A percentile compares a stretch with the other conserved stretches of the same genome.
These are phyloP conservation scores for Yamadazyma ubonensis DNA, from an alignment of 805 yeast species.

Conservation along the genomic window DNA sequence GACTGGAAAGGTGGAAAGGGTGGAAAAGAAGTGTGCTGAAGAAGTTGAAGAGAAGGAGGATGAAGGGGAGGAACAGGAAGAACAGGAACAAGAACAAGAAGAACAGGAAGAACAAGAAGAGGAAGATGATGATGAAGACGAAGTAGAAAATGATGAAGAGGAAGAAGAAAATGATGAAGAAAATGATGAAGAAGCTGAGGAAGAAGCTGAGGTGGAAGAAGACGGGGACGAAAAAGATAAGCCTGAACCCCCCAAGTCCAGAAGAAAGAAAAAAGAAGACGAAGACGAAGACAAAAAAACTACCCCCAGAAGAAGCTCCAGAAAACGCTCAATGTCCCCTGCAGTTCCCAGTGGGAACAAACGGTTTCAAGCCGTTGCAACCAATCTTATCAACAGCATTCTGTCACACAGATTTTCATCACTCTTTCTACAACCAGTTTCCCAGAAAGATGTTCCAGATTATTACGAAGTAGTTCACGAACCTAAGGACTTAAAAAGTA, in stretches of 20 bases:
- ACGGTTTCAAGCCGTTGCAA: slow-evolving; percentile 60
- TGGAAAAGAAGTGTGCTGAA: slow-evolving; percentile 9
- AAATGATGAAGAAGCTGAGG: slow-evolving; percentile 9
- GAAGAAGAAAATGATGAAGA: slow-evolving; percentile 14
- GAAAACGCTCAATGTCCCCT: slow-evolving; percentile 20
- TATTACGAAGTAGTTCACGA: slow-evolving; percentile 59
- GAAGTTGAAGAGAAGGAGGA: slow-evolving; percentile 3
- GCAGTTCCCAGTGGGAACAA: slow-evolving; percentile 35
- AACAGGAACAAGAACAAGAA: slow-evolving; percentile 9
- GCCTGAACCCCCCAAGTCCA: not conserved
- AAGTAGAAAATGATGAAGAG: slow-evolving; percentile 13
- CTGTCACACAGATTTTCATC: slow-evolving; percentile 72
- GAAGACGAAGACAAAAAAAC: slow-evolving; percentile 7
- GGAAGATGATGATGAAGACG: slow-evolving; percentile 13
- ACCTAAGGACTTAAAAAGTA: slow-evolving; percentile 69
- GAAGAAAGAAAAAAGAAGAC: slow-evolving; percentile 6
- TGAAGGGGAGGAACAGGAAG: slow-evolving; percentile 10
- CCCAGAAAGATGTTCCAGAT: slow-evolving; percentile 63
- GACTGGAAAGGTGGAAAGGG: slow-evolving; percentile 11
- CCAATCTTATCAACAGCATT: slow-evolving; percentile 61
- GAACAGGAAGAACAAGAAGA: slow-evolving; percentile 20
- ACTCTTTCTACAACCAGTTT: slow-evolving; percentile 70
- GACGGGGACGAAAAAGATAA: slow-evolving; percentile 8
- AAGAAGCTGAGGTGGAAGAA: slow-evolving; percentile 11
- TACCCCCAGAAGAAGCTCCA: slow-evolving; percentile 12